Percentiles rank a stretch among this genome's conserved stretches.
These are phyloP conservation scores for Encephalitozoon intestinalis DNA, from an alignment of 371 early-diverging fungal genomes.

Conservation along the genomic window DNA sequence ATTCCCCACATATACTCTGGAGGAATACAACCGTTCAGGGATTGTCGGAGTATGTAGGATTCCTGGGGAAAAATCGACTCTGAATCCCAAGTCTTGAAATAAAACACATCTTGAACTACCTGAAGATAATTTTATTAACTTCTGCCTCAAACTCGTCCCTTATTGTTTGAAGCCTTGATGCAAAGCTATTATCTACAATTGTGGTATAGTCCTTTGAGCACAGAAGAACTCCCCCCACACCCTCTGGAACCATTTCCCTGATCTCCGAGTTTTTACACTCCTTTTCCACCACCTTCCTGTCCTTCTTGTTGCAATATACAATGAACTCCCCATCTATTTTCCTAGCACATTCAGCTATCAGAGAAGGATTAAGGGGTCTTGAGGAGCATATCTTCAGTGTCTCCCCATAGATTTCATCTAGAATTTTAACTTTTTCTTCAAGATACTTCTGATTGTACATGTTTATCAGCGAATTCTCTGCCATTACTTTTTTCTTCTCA, in stretches of 20 bases:
- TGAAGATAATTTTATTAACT: conserved; percentile 38
- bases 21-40: conserved; percentile 39
- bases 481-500: conserved; percentile 36
- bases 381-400: not conserved
- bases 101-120: not conserved
- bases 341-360: conserved; percentile 35
- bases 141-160: conserved; percentile 27
- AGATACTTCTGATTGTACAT: conserved; percentile 31
- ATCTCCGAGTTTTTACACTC: conserved; percentile 17
- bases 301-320: conserved; percentile 16
- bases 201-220: conserved; percentile 39
- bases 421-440: conserved; percentile 39
- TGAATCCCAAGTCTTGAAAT: not conserved
- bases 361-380: conserved; percentile 1
- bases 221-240: conserved; percentile 57
- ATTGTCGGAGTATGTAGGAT: not conserved
- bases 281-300: conserved; percentile 15
- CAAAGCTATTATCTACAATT: conserved; percentile 55
- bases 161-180: conserved; percentile 44
- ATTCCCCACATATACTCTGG: conserved; percentile 37
- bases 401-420: conserved; percentile 30
- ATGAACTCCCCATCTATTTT: conserved; percentile 30
- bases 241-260: conserved; percentile 7
- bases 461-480: conserved; percentile 42
- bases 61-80: not conserved